Base-by-base conservation (phyloP, 768 basidiomycete species). In the Nidula microcarpa region DNA sequence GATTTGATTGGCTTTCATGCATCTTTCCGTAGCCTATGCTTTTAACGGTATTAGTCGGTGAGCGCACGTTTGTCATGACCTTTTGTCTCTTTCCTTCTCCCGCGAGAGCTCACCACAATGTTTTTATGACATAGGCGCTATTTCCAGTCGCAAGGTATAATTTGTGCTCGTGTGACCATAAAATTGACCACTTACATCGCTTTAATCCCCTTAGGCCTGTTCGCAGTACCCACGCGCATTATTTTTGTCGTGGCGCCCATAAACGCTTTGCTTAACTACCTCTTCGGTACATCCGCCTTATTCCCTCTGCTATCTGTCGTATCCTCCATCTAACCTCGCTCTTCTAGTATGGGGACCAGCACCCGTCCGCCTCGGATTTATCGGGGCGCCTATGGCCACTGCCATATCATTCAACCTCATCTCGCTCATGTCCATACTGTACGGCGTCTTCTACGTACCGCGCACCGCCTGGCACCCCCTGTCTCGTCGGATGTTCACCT, bases 351-450 rank as follows among this genome's bases (percentile, higher is more conserved):
- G 91, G 92, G 93, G 93, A 1, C 93, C 93, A 0, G 72, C 80
- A 35, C 73, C 82, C 4, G 72, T 97, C 52, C 77, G 89, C 11
- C 74, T 98, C 2, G 95, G 95, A 1, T 99, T 91, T 69, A 83
- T 90, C 49, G 96, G 96, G 11, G 96, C 94, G 3, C 96, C 96
- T 0, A 76, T 98, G 16, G 89, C 95, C 1, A 94, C 94, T 2
- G 85, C 89, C 0, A 77, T 95, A 50, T 90, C 89, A 11, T 91
- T 94, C 71, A 96, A 95, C 65, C 75, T 96, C n/a, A 86, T 94
- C 43, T 75, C 84, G 0, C 50, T 81, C 43, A 64, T 79, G 51
- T 89, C 84, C 1, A 72, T 89, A 47, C 51, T 75, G 33, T 91
- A 89, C 53, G 89, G 83, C 6, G 64, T 85, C 17, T 76, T 77